These are phyloP conservation scores for Acanthamoeba culbertsoni DNA, from an alignment of 208 protist genomes.

Conservation along the genomic window DNA sequence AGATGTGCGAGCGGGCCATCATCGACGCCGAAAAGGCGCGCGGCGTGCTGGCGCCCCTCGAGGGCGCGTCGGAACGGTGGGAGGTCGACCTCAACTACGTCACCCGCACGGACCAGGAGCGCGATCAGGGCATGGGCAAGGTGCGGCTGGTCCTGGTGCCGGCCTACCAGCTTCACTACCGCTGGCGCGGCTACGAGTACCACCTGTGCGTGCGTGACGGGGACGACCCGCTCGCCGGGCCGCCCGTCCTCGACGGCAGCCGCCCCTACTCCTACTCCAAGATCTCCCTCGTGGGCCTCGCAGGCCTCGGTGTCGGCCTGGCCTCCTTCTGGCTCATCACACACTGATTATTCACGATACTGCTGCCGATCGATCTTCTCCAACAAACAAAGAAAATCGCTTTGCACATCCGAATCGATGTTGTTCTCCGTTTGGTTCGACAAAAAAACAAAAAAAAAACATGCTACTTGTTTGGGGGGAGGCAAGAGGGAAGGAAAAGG, in stretches of 20 bases:
- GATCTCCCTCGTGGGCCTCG: not conserved
- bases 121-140: not conserved
- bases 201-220: conserved; percentile 23
- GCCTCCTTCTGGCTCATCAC: conserved; percentile 3
- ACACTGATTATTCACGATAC: too few species aligned
- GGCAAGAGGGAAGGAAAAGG: too few species aligned
- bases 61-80: not conserved
- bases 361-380: too few species aligned
- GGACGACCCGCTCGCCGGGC: not conserved
- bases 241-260: not conserved
- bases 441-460: too few species aligned
- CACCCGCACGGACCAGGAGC: not conserved
- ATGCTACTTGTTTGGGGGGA: too few species aligned
- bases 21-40: not conserved
- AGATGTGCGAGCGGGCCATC: not conserved
- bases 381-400: not conserved
- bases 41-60: not conserved
- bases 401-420: too few species aligned
- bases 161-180: conserved; percentile 12
- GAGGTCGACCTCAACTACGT: conserved; percentile 24
- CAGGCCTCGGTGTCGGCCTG: not conserved
- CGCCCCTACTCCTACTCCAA: conserved; percentile 5
- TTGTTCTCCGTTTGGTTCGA: too few species aligned
- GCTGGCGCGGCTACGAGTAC: not conserved
- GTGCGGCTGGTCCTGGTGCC: not conserved